These are phyloP conservation scores for Tripterygium wilfordii DNA, from an alignment of 177 flowering plant species.

Conservation along the genomic window DNA sequence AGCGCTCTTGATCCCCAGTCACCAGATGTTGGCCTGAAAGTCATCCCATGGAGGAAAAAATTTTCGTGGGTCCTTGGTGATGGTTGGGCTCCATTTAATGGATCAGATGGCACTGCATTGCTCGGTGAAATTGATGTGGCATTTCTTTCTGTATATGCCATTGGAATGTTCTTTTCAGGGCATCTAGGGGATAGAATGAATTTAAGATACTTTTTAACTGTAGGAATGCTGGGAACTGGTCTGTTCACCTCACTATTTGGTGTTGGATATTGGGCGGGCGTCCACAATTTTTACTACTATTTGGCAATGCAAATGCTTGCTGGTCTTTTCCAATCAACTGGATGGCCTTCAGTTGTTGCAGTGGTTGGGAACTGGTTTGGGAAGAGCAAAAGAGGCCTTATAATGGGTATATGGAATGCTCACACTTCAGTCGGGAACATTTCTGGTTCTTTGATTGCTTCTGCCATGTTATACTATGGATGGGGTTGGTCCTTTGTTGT, in stretches of 20 bases:
- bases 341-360: slow-evolving; percentile 97
- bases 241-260: slow-evolving; percentile 75
- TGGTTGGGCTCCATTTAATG: slow-evolving; percentile 90
- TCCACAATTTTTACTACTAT: slow-evolving; percentile 63
- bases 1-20: slow-evolving; percentile 73
- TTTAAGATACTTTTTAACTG: slow-evolving; percentile 59
- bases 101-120: slow-evolving; percentile 60
- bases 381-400: slow-evolving; percentile 76
- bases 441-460: slow-evolving; percentile 71
- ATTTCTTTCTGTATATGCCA: slow-evolving; percentile 59
- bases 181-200: slow-evolving; percentile 77
- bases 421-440: slow-evolving; percentile 92
- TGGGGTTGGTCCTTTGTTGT: slow-evolving; percentile 96
- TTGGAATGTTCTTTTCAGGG: slow-evolving; percentile 81
- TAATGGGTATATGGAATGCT: slow-evolving; percentile 97
- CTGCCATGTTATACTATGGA: slow-evolving; percentile 63
- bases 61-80: slow-evolving; percentile 13
- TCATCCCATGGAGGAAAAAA: slow-evolving; percentile 23
- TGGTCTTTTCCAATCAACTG: slow-evolving; percentile 84
- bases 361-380: slow-evolving; percentile 97
- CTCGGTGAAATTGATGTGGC: slow-evolving; percentile 80
- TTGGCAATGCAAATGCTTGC: slow-evolving; percentile 73
- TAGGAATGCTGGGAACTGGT: slow-evolving; percentile 89
- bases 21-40: slow-evolving; percentile 22
- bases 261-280: slow-evolving; percentile 69